Conservation (phyloP, 805 yeast species). For the Cyberlindnera veronae region DNA sequence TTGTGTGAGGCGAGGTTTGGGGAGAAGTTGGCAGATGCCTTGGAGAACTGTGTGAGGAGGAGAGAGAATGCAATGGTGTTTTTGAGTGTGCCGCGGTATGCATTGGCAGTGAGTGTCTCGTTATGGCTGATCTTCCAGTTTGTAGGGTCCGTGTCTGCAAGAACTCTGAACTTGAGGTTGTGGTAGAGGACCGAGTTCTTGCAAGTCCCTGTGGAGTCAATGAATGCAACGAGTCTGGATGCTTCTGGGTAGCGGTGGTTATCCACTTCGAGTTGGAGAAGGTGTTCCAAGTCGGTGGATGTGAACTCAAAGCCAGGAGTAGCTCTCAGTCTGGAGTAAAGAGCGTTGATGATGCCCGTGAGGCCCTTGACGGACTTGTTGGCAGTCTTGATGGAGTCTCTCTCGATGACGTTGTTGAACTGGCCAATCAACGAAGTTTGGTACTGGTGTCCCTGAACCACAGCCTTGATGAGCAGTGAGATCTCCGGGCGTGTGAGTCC, state of each 20-base stretch:
- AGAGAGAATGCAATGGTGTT: conserved; percentile 8
- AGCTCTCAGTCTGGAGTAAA: conserved; percentile 4
- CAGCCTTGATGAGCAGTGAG: conserved; percentile 8
- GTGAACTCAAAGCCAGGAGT: conserved; percentile 8
- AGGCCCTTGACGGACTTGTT: background rate
- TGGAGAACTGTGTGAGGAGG: conserved; percentile 8
- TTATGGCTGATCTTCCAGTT: conserved; percentile 13
- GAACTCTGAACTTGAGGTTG: conserved; percentile 16
- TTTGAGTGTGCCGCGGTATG: conserved; percentile 11
- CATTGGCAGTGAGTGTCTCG: conserved; percentile 6
- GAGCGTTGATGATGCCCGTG: background rate
- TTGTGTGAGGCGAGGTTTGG: conserved; percentile 22
- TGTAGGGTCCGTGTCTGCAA: conserved; percentile 19
- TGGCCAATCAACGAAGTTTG: background rate
- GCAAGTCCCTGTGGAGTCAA: conserved; percentile 2
- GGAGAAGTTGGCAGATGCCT: conserved; percentile 3
- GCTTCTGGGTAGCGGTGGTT: conserved; percentile 11
- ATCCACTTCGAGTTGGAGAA: conserved; percentile 2
- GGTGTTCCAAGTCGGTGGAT: conserved; percentile 6
- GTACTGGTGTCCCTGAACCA: conserved; percentile 5
- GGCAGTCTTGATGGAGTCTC: conserved; percentile 1
- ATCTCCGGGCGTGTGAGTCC: conserved; percentile 14
- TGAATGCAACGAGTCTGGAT: conserved; percentile 7
- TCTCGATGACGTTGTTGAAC: conserved; percentile 5
- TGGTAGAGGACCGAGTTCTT: conserved; percentile 15